Evolutionary conservation across 306 rosid species (phyloP).

Genomic region (Vicia faba): DNA sequence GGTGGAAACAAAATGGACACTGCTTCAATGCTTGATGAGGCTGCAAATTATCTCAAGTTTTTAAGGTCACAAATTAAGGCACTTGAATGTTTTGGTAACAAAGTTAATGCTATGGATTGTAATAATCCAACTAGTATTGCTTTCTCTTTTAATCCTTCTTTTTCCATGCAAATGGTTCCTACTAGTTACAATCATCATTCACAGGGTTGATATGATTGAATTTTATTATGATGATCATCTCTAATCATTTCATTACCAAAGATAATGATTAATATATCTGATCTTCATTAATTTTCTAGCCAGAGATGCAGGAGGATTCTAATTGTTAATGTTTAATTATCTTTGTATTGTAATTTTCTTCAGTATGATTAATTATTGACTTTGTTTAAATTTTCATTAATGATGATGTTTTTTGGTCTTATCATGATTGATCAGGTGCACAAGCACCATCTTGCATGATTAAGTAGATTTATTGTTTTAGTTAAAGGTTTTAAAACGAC

Average conservation of each 20-base stretch:
- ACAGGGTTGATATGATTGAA: slow-evolving; percentile 6
- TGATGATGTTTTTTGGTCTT: slow-evolving; percentile 22
- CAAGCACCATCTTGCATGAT: slow-evolving; percentile 33
- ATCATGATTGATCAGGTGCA: slow-evolving; percentile 35
- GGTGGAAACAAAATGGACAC: slow-evolving; percentile 98
- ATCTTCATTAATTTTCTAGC: slow-evolving; percentile 37
- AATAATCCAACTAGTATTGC: slow-evolving; percentile 63
- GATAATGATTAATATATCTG: slow-evolving; percentile 49
- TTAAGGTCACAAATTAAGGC: slow-evolving; percentile 81
- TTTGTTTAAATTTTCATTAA: slow-evolving; percentile 36
- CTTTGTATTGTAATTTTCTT: slow-evolving; percentile 37
- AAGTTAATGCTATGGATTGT: slow-evolving; percentile 60
- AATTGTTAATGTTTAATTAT: slow-evolving; percentile 25
- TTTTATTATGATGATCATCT: slow-evolving; percentile 3
- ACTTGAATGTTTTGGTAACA: slow-evolving; percentile 72
- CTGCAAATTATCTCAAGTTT: slow-evolving; percentile 91
- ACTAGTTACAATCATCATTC: slow-evolving; percentile 41
- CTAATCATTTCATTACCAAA: slow-evolving; percentile 40
- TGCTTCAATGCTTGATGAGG: slow-evolving; percentile 97
- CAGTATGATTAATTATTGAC: slow-evolving; percentile 35
- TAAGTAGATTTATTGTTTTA: background rate
- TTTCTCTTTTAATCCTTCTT: slow-evolving; percentile 84
- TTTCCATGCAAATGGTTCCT: slow-evolving; percentile 63
- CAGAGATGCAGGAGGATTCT: slow-evolving; percentile 24
- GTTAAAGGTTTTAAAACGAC: too few relatives aligned